A percentile compares a stretch with the other conserved stretches of the same genome.
Conservation (phyloP, 805 yeast species). For the Crinitomyces ghanaensis region DNA sequence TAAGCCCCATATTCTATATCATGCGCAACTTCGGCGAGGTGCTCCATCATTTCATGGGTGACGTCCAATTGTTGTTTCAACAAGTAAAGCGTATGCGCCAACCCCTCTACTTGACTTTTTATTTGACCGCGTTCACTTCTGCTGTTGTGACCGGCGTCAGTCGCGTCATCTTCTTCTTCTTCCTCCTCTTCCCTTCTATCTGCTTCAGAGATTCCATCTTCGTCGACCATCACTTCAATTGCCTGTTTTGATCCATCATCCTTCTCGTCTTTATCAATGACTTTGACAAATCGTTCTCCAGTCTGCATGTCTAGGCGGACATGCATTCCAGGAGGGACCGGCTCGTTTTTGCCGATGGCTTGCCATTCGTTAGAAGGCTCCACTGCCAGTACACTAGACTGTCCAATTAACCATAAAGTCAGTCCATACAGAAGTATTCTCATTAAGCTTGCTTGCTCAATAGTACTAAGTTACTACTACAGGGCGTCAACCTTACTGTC, state of each 20-base stretch:
- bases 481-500: too few relatives aligned
- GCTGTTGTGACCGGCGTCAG: not conserved
- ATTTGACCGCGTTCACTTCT: constrained; percentile 2
- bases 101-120: too few relatives aligned
- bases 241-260: constrained; percentile 4
- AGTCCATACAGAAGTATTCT: too few relatives aligned
- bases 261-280: constrained; percentile 29
- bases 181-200: constrained; percentile 2
- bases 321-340: constrained; percentile 71
- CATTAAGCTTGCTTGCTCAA: not conserved
- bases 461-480: too few relatives aligned
- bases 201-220: constrained; percentile 3
- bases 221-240: constrained; percentile 4
- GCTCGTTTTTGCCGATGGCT: constrained; percentile 54
- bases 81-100: constrained; percentile 3
- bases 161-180: constrained; percentile 1
- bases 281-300: constrained; percentile 55
- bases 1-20: constrained; percentile 47
- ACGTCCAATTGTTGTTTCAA: constrained; percentile 7
- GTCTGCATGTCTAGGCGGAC: constrained; percentile 67
- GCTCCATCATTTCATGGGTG: constrained; percentile 27
- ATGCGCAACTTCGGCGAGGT: constrained; percentile 44
- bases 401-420: too few relatives aligned
- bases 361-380: constrained; percentile 65
- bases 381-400: too few relatives aligned